Evolutionary conservation across 805 yeast species (phyloP), one percentile per base, ranked within the genome.

Genomic region (Yarrowia osloensis): DNA sequence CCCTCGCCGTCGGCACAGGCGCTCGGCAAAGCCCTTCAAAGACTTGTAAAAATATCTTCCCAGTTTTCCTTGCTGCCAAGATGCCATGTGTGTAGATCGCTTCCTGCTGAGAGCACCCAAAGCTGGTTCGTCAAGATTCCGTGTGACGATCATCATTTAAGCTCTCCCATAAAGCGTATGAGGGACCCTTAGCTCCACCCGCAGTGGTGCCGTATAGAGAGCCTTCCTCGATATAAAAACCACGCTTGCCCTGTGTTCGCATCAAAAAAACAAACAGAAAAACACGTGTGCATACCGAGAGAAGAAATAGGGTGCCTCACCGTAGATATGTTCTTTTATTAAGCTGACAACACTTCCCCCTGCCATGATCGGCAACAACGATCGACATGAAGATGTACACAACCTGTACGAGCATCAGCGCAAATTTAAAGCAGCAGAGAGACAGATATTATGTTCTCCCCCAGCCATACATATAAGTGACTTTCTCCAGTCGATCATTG

Each of bases 401-500:
- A 29, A 49, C 39, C 26, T 28, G 54, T 50, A 33, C 57, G 15
- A 50, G 57, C 57, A 50, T 33, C 29, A 21, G 40, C 57, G 57
- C 57, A 50, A 50, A 33, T 21, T 50, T 33, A 21, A 50, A 50
- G 29, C 57, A 50, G 57, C 40, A 19, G 40, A 31, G 29, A 31
- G 57, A 22, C 57, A 6, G 28, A 15, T 22, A 15, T 21, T 9
- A 31, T 50, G 31, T 29, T 31, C 21, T 50, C 15, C 57, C 22
- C 19, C 33, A 17, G 39, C 40, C 40, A 50, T 50, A 50, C 57
- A 50, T 50, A 50, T 50, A 50, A 19, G 40, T 21, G 57, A 31
- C 57, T 31, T 50, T 49, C 33, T 50, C 57, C 57, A 50, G 55
- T n/a, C 54, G 54, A 29, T 50, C 40, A 33, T 37, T 33, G 7